Evolutionary conservation across 805 yeast species (phyloP).

Genomic region (Cyberlindnera maritima): DNA sequence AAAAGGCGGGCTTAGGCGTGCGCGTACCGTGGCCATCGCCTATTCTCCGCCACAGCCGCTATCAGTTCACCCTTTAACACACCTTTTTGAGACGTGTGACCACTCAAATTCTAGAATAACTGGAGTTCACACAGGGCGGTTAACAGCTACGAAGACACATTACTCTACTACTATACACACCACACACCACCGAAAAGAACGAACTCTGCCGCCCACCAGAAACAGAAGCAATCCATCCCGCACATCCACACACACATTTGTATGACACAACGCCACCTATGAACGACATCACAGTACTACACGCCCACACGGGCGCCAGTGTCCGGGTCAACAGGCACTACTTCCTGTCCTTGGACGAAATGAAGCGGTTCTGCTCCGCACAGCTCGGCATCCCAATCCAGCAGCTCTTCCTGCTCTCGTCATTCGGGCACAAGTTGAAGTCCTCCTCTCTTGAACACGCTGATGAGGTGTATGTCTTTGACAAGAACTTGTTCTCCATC

Average conservation of each 20-base stretch:
- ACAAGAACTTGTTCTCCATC: conserved; percentile 52
- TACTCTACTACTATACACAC: neutral
- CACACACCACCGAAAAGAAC: neutral
- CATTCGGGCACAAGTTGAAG: conserved; percentile 63
- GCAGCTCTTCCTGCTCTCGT: conserved; percentile 52
- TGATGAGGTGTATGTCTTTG: conserved; percentile 59
- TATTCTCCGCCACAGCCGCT: neutral
- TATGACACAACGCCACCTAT: conserved; percentile 2
- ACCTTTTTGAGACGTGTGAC: neutral
- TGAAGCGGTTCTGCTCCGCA: conserved; percentile 39
- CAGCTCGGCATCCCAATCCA: conserved; percentile 40
- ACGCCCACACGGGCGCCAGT: conserved; percentile 44
- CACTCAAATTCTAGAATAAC: too few species aligned
- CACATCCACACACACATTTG: neutral
- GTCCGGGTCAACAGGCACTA: conserved; percentile 35
- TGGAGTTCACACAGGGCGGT: neutral
- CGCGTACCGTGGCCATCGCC: neutral
- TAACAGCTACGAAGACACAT: neutral
- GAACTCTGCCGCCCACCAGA: neutral
- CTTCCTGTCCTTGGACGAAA: conserved; percentile 40
- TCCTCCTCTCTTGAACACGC: conserved; percentile 41
- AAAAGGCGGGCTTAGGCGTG: neutral
- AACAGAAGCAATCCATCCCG: neutral
- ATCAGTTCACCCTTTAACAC: neutral
- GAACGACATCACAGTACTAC: conserved; percentile 23